Evolutionary conservation across 768 basidiomycete genomes (phyloP), one percentile per base, ranked within the genome.

Genomic region (Dioszegia aurantiaca): DNA sequence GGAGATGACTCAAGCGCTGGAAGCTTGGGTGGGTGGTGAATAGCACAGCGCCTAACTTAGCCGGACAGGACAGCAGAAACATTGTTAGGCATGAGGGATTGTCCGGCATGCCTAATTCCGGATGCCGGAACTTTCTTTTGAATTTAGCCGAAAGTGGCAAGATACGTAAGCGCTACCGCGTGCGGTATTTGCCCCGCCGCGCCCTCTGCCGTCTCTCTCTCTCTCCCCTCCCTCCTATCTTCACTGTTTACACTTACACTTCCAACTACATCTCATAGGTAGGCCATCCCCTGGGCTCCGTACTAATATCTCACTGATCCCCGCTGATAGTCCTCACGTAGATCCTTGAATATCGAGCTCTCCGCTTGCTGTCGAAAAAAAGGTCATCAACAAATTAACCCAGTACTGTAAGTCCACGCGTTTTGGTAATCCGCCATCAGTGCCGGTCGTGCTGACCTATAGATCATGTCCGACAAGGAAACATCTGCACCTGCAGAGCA

Each of bases 101-200:
- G 33, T 14, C 6, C 6, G 27, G 2, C 46, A 17, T 26, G 46
- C 46, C 46, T 30, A 47, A 30, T 47, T 30, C 27, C 3, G 17
- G 11, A 27, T 24, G 12, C 46, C 27, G 30, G 4, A 27, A 42
- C 21, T 24, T 45, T 31, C 26, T 19, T 45, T 28, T 14, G 46
- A 23, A 47, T 11, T n/a, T 17, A 12, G n/a, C 36, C 33, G 33
- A 24, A 27, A 37, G 39, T 26, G 49, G 49, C 27, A 37, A 8
- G n/a, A 31, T 36, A 19, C 33, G 49, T 52, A 36, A 31, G 49
- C 16, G 26, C 39, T 17, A 14, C 49, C 39, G 49, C 8, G 30
- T 27, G 39, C 49, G 49, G 36, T 52, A 52, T 41, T 52, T 41
- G 40, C 46, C 51, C 33, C 21, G 8, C 51, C 39, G 10, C 51